Evolutionary conservation across 371 early-diverging fungal genomes (phyloP).

Genomic region (Saksenaea vasiformis): DNA sequence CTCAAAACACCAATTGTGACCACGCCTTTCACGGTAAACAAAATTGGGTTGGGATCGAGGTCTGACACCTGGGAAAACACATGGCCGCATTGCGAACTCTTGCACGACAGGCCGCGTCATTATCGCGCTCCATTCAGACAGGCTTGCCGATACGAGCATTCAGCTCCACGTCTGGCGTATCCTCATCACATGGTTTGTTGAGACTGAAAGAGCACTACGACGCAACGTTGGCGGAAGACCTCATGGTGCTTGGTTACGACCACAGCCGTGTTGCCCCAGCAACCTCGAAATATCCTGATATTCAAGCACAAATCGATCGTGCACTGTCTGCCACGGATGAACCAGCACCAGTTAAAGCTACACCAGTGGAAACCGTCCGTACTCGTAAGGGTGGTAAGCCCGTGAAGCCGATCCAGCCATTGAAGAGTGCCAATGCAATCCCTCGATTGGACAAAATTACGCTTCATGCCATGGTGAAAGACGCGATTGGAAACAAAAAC

Average conservation of each 20-base stretch:
- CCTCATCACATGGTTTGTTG: conserved; percentile 51
- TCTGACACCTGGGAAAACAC: not conserved
- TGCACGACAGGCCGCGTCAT: not conserved
- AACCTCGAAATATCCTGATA: conserved; percentile 39
- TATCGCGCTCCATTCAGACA: not conserved
- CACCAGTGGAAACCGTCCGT: conserved; percentile 26
- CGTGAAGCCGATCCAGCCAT: conserved; percentile 53
- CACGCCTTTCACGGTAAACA: not conserved
- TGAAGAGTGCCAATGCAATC: conserved; percentile 52
- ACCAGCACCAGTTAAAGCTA: conserved; percentile 1
- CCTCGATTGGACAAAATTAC: conserved; percentile 71
- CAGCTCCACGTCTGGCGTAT: conserved; percentile 24
- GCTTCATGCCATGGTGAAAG: conserved; percentile 81
- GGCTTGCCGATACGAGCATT: conserved; percentile 24
- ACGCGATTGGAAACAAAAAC: conserved; percentile 87
- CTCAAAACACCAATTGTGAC: not conserved
- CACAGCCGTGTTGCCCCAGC: conserved; percentile 60
- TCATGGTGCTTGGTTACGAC: conserved; percentile 82
- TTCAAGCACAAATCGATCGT: conserved; percentile 38
- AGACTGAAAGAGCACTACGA: conserved; percentile 86
- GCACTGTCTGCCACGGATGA: conserved; percentile 22
- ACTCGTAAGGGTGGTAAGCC: conserved; percentile 63
- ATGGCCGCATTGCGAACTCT: conserved; percentile 5
- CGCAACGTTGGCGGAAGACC: conserved; percentile 80
- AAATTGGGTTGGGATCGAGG: not conserved